Percentiles rank a stretch among this genome's conserved stretches.
Conservation (phyloP, 495 filamentous ascomycete species). For the Amniculicola lignicola region DNA sequence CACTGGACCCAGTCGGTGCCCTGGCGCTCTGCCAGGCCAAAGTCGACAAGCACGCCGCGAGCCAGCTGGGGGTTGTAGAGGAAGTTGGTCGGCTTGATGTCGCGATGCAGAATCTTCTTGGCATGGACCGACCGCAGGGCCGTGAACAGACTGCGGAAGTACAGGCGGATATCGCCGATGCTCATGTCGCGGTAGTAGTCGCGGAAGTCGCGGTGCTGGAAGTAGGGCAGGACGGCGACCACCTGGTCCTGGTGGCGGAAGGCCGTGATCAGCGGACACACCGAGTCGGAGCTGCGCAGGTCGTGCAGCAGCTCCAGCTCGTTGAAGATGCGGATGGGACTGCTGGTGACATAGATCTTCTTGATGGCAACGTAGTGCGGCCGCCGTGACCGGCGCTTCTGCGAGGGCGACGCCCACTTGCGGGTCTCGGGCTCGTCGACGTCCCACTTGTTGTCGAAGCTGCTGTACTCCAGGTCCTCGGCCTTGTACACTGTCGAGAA, state of each 20-base stretch:
- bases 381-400: slow-evolving; percentile 32
- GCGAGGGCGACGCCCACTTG: slow-evolving; percentile 60
- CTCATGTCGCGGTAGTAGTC: slow-evolving; percentile 89
- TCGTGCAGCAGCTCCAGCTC: slow-evolving; percentile 96
- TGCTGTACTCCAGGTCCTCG: slow-evolving; percentile 85
- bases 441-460: slow-evolving; percentile 86
- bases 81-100: slow-evolving; percentile 99
- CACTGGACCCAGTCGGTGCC: slow-evolving; percentile 71
- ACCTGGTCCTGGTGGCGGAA: slow-evolving; percentile 94
- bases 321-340: slow-evolving; percentile 88
- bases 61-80: slow-evolving; percentile 80
- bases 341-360: slow-evolving; percentile 98
- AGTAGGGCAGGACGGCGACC: slow-evolving; percentile 89
- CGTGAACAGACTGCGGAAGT: slow-evolving; percentile 83
- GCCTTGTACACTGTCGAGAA: slow-evolving; percentile 99
- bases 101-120: slow-evolving; percentile 82
- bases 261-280: slow-evolving; percentile 94
- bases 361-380: slow-evolving; percentile 82
- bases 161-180: slow-evolving; percentile 77
- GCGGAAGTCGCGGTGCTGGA: slow-evolving; percentile 92
- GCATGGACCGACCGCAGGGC: slow-evolving; percentile 80
- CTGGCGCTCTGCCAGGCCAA: slow-evolving; percentile 86
- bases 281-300: slow-evolving; percentile 71
- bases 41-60: slow-evolving; percentile 91
- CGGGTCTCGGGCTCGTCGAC: slow-evolving; percentile 59